A percentile compares a stretch with the other conserved stretches of the same genome.
Evolutionary conservation across 2,329 filamentous ascomycete genomes (phyloP).

Genomic region (Colletotrichum coccodes): DNA sequence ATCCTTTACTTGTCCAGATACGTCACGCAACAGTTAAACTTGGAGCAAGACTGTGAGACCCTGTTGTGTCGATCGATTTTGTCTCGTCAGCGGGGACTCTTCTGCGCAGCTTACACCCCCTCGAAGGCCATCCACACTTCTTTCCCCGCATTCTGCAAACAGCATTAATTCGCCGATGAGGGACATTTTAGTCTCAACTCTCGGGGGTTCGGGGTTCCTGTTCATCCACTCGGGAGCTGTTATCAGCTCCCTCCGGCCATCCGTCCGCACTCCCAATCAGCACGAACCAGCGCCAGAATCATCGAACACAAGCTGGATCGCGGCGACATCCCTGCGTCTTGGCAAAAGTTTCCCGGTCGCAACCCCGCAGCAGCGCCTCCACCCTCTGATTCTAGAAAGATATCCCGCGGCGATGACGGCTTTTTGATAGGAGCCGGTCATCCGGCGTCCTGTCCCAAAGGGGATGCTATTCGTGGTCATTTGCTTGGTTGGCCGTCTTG

Average conservation of each 20-base stretch:
- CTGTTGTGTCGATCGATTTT: neutral
- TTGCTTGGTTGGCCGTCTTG: neutral
- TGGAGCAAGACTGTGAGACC: neutral
- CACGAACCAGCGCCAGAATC: neutral
- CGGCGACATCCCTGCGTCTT: slow-evolving; percentile 21
- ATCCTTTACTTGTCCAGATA: slow-evolving; percentile 18
- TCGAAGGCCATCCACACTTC: neutral
- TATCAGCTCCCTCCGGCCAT: neutral
- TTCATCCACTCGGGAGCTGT: neutral
- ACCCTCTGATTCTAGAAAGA: slow-evolving; percentile 7
- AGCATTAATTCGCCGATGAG: slow-evolving; percentile 7
- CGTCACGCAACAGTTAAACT: slow-evolving; percentile 10
- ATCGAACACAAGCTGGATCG: neutral
- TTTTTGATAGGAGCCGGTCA: neutral
- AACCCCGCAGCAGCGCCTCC: slow-evolving; percentile 23
- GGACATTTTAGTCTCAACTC: neutral
- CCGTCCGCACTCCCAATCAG: neutral
- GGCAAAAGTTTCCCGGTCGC: slow-evolving; percentile 17
- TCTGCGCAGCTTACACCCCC: neutral
- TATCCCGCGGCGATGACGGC: slow-evolving; percentile 26
- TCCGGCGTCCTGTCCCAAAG: slow-evolving; percentile 1
- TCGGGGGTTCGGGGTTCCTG: slow-evolving; percentile 24
- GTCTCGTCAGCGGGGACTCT: neutral
- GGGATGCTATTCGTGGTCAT: slow-evolving; percentile 2
- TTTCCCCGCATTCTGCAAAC: slow-evolving; percentile 9